Base-by-base conservation (phyloP, 164 flowering plant species). In the Vitis riparia region DNA sequence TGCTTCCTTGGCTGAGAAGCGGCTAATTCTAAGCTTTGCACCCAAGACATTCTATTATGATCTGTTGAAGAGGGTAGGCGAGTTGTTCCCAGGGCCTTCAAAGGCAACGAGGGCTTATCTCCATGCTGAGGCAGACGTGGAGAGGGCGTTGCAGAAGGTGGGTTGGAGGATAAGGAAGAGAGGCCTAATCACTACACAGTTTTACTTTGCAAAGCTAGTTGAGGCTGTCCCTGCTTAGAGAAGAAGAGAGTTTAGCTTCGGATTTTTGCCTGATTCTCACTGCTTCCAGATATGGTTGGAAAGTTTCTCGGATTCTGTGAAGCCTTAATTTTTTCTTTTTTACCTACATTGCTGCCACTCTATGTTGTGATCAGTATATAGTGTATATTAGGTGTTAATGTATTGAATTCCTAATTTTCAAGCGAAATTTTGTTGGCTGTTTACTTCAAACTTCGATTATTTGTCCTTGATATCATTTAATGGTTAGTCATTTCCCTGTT, bases 21-120 rank as follows among this genome's bases (percentile, higher is more conserved):
- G 97, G 9, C 50, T 95, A 62, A 73, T 95, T 59, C 73, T 96
- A 44, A 96, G 99, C 76, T 96, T 96, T 80, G 99, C 98, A 3
- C 99, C 98, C 14, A 93, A 93, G 83, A 96, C 99, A 55, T 77
- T 89, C 15, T 96, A 96, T 66, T 93, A 91, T 71, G 80, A 80
- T 79, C 49, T 89, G 53, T 68, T 96, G 80, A 96, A 96, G 84
- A 86, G 98, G 78, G 69, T 93, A 14, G 99, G 99, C 19, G 99
- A 96, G 87, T 76, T 96, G 71, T 93, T 96, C 74, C 99, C 98
- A 0, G 99, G 98, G 51, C 99, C 99, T 8, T 96, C 99, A 6
- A 95, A 95, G 83, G 99, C 99, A 1, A 93, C 99, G 0, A 81
- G 99, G 67, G 99, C 99, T 6, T 95, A 93, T 78, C 88, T 95